Percentiles rank a stretch among this genome's conserved stretches.
These are phyloP conservation scores for Sorghum bicolor DNA, from an alignment of 176 grass and related monocot genomes.

Conservation along the genomic window Sorghum_bicolor_NCBIv3 NC_012871.2:60971501-60972000, in stretches of 20 bases:
- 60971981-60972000: background rate
- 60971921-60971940: background rate
- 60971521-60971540: conserved; percentile 26
- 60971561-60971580: conserved; percentile 16
- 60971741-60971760: no score
- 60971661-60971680: background rate
- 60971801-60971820: background rate
- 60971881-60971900: no score
- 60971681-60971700: background rate
- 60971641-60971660: background rate
- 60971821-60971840: background rate
- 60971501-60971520: conserved; percentile 1
- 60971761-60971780: no score
- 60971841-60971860: background rate
- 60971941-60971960: background rate
- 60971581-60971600: conserved; percentile 21
- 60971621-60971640: background rate
- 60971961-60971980: background rate
- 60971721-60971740: background rate
- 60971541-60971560: conserved; percentile 9
- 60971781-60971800: no score
- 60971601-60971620: conserved; percentile 1
- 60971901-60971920: background rate
- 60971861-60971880: background rate
- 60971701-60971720: background rate